phyloP scores from a whole-genome alignment of 2,329 filamentous ascomycete genomes.

The Colletotrichum paranaense region DNA sequence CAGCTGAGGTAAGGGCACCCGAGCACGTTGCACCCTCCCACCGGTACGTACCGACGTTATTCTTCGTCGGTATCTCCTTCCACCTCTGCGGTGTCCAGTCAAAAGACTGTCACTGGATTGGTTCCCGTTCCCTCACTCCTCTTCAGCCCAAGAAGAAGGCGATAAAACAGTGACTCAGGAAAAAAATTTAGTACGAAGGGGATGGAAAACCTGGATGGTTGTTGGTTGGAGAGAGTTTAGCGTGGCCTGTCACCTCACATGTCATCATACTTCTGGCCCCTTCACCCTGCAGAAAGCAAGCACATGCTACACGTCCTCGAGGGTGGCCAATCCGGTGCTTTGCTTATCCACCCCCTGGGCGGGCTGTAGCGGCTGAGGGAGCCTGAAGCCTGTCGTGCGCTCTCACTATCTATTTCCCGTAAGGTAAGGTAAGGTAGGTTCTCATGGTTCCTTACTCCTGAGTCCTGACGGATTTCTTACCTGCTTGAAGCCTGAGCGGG shows the following conservation, averaged over 20 bases:
- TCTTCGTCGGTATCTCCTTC: background rate
- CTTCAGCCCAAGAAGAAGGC: background rate
- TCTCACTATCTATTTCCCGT: background rate
- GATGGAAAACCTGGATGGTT: background rate
- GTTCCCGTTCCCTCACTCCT: background rate
- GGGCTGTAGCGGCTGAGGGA: slow-evolving; percentile 28
- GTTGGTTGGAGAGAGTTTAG: slow-evolving; percentile 21
- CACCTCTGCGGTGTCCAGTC: background rate
- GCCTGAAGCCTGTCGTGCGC: slow-evolving; percentile 16
- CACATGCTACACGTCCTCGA: slow-evolving; percentile 27
- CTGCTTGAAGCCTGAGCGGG: background rate
- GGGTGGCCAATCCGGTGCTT: slow-evolving; percentile 31
- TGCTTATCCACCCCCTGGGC: slow-evolving; percentile 23
- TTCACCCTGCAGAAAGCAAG: slow-evolving; percentile 25
- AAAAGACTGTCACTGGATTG: background rate
- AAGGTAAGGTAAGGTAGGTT: too few relatives aligned
- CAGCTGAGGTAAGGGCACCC: slow-evolving; percentile 5
- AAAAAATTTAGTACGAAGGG: background rate
- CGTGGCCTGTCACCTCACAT: slow-evolving; percentile 35
- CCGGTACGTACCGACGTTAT: background rate
- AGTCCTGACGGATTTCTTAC: background rate
- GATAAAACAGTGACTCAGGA: background rate
- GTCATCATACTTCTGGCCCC: slow-evolving; percentile 29
- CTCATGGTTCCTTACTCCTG: too few relatives aligned
- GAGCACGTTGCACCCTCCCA: background rate